phyloP scores from a whole-genome alignment of 2,329 filamentous ascomycete genomes.

The Aspergillus fischeri region DNA sequence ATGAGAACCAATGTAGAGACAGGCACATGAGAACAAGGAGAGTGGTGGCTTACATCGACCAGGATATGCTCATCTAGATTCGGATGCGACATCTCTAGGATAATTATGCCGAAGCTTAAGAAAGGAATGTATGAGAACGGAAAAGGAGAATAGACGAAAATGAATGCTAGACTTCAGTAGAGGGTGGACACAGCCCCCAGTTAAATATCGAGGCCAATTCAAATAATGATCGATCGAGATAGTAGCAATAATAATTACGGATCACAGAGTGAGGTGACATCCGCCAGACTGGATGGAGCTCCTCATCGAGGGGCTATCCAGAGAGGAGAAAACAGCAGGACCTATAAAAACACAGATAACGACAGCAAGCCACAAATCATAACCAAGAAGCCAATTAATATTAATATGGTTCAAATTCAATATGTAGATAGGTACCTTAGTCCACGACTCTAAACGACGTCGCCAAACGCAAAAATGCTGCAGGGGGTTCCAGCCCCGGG shows the following conservation, averaged over 20 bases:
- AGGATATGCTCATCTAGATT: slow-evolving; percentile 30
- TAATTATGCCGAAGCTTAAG: neutral
- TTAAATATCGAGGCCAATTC: neutral
- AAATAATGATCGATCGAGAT: neutral
- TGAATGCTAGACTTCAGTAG: neutral
- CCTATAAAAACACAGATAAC: neutral
- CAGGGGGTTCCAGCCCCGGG: slow-evolving; percentile 16
- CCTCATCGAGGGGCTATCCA: neutral
- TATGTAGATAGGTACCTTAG: slow-evolving; percentile 1
- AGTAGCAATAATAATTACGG: neutral
- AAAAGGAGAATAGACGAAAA: neutral
- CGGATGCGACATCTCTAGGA: slow-evolving; percentile 24
- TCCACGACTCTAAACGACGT: neutral
- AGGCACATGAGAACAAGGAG: neutral
- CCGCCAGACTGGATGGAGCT: neutral
- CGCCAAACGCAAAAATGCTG: neutral
- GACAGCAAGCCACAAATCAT: neutral
- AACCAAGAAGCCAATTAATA: neutral
- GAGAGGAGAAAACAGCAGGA: neutral
- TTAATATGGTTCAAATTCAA: neutral
- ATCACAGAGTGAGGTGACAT: neutral
- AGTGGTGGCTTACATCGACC: slow-evolving; percentile 27
- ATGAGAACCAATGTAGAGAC: neutral
- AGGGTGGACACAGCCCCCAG: neutral
- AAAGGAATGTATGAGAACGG: neutral